These are phyloP conservation scores for Phytophthora fragariae DNA, from an alignment of 352 stramenopile species.

Conservation along the genomic window DNA sequence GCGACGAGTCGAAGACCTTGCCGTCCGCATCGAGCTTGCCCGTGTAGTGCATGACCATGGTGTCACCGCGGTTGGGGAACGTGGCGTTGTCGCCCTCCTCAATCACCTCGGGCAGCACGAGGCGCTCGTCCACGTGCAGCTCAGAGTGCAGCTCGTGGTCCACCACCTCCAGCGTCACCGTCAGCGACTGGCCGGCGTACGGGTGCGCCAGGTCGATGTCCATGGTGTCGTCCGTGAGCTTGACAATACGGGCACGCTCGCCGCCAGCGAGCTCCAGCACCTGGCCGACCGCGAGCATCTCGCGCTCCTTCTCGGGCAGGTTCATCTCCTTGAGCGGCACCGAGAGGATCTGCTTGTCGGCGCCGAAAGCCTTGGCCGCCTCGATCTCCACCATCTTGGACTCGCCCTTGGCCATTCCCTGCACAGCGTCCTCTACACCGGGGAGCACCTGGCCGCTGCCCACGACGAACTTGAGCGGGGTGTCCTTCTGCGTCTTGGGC, in stretches of 20 bases:
- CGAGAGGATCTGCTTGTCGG: constrained; percentile 65
- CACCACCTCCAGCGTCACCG: constrained; percentile 74
- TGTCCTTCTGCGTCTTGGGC: constrained; percentile 54
- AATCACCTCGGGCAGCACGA: constrained; percentile 81
- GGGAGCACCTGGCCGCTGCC: constrained; percentile 73
- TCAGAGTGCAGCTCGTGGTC: constrained; percentile 60
- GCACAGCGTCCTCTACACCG: constrained; percentile 74
- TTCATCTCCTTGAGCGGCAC: constrained; percentile 81
- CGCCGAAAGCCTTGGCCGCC: constrained; percentile 73
- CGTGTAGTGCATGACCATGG: constrained; percentile 88
- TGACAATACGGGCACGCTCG: constrained; percentile 70
- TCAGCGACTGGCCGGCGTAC: constrained; percentile 83
- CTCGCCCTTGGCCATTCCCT: constrained; percentile 72
- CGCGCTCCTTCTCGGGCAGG: constrained; percentile 71
- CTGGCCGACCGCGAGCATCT: constrained; percentile 69
- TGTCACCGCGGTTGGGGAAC: constrained; percentile 76
- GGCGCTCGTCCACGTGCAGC: constrained; percentile 58
- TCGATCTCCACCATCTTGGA: constrained; percentile 70
- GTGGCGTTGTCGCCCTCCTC: constrained; percentile 64
- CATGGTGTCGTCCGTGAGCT: constrained; percentile 71
- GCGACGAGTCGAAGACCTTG: constrained; percentile 83
- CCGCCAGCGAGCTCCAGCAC: constrained; percentile 68
- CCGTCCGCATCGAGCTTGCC: constrained; percentile 72
- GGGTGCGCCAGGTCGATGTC: constrained; percentile 81
- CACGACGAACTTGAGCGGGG: constrained; percentile 75